Base-by-base conservation (phyloP, 202 grass and related monocot genomes). In the Carex sylvatica region DNA sequence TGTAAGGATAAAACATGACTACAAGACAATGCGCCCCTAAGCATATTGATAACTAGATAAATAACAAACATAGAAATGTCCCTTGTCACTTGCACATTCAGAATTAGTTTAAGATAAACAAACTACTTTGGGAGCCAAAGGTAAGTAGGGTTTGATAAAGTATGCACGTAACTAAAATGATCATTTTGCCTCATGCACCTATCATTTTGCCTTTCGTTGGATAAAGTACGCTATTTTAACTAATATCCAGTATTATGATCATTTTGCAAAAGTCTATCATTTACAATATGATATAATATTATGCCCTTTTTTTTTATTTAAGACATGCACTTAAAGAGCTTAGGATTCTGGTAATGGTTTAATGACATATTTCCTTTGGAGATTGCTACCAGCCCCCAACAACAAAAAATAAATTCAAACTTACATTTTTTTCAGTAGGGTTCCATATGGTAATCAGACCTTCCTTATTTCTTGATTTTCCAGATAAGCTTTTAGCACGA, bases 381-480 rank as follows among this genome's bases (percentile, higher is more conserved):
- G 23, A 76, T 31, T 52, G 49, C 6, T 58, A 55, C 26, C 53
- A 77, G 14, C 28, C 13, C 47, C 13, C 28, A 35, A 77, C 15
- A 16, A 55, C 12, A 58, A 33, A 28, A 77, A 77, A 30, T 33
- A 58, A 28, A 77, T 77, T 14, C 19, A 82, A 40, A 14, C 82
- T 18, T 88, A 98, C 95, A 84, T 93, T 92, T 70, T 83, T 91
- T 78, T 98, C 92, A 15, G 89, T 95, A 86, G 92, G 95, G 55
- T 90, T 93, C 92, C 95, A 98, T 69, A 98, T 95, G 79, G 95
- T 95, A 88, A 95, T 78, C 71, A 95, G 51, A 70, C 92, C 92
- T 81, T 93, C 92, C 80, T 85, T 95, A 44, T 73, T 73, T 61
- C 40, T 40, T 30, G 19, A n/a, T 68, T 88, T 91, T 69, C 85